Evolutionary conservation across 768 basidiomycete genomes (phyloP), one percentile per base, ranked within the genome.

Genomic region (Leccinum incarnatum): DNA sequence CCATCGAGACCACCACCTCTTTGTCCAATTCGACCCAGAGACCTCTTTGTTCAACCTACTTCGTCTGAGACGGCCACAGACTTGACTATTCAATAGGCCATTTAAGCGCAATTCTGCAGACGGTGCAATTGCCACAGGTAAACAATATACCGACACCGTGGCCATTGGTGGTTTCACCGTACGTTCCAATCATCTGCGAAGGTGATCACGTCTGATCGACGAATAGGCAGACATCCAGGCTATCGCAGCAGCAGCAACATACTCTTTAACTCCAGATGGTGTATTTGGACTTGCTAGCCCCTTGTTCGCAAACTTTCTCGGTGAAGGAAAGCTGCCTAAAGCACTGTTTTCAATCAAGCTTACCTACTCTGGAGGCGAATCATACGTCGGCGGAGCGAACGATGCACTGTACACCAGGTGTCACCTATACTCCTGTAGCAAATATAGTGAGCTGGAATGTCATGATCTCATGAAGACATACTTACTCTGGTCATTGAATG

Each of bases 311-410:
- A 73, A 65, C 2, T 66, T 72, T 17, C 55, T 74, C 23, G 32
- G 29, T 32, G 12, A 69, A 4, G 54, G 56, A 2, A 42, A 65
- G 34, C 56, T 67, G 32, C 21, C 30, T 15, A 53, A 68, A 17
- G 56, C 72, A 19, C 59, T 66, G 40, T 76, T 77, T 62, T 73
- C 45, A 23, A 11, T 23, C 21, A 14, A 23, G 45, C 45, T 23
- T 21, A 46, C n/a, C 45, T 46, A 11, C 65, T 45, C 69, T 74
- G 65, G 64, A 25, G 60, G 62, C 23, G 72, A 77, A 62, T 67
- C 79, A 45, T 77, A 65, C 65, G 51, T 81, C 27, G 80, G 81
- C 30, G 80, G 80, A 52, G 65, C 69, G 25, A 74, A 82, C 64
- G 45, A 65, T 10, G 56, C 64, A n/a, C 67, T 74, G 53, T 80